Percentiles rank a stretch among this genome's conserved stretches.
Evolutionary conservation across 768 basidiomycete genomes (phyloP).

Genomic region (Naganishia antarctica): DNA sequence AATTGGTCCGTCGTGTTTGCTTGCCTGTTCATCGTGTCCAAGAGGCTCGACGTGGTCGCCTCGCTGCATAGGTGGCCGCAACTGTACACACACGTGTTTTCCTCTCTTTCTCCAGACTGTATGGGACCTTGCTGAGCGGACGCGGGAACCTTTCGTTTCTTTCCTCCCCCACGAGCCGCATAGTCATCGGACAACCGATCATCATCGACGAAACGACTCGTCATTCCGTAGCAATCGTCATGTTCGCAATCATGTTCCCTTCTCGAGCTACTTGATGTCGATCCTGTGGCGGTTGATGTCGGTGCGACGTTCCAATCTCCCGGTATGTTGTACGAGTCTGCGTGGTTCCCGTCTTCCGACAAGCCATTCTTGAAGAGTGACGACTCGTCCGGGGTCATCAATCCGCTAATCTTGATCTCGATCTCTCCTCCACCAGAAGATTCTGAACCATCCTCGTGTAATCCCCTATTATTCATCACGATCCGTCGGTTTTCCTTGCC

Average conservation of each 20-base stretch:
- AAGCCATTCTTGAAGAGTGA: not conserved
- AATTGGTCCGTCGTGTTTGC: not conserved
- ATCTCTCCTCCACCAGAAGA: conserved; percentile 9
- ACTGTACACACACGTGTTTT: conserved; percentile 1
- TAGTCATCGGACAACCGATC: conserved; percentile 28
- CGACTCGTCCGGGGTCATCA: conserved; percentile 15
- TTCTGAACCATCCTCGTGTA: not conserved
- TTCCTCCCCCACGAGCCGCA: conserved; percentile 27
- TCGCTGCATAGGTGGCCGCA: conserved; percentile 22
- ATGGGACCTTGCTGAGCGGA: conserved; percentile 21
- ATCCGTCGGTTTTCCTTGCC: not conserved
- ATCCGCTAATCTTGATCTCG: conserved; percentile 15
- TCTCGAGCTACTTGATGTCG: not conserved
- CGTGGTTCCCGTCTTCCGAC: conserved; percentile 14
- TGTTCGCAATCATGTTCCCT: conserved; percentile 2
- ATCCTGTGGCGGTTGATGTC: not conserved
- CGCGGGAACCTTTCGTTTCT: conserved; percentile 32
- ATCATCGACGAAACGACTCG: conserved; percentile 22
- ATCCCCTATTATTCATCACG: too few relatives aligned
- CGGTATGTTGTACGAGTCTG: not conserved
- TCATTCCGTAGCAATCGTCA: conserved; percentile 12
- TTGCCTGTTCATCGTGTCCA: not conserved
- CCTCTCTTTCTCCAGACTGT: conserved; percentile 2
- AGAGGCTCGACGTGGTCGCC: not conserved
- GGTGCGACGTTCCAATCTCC: not conserved